Percentiles rank a stretch among this genome's conserved stretches.
These are phyloP conservation scores for Aegilops longissima DNA, from an alignment of 176 grass and related monocot genomes.

Conservation along the genomic window DNA sequence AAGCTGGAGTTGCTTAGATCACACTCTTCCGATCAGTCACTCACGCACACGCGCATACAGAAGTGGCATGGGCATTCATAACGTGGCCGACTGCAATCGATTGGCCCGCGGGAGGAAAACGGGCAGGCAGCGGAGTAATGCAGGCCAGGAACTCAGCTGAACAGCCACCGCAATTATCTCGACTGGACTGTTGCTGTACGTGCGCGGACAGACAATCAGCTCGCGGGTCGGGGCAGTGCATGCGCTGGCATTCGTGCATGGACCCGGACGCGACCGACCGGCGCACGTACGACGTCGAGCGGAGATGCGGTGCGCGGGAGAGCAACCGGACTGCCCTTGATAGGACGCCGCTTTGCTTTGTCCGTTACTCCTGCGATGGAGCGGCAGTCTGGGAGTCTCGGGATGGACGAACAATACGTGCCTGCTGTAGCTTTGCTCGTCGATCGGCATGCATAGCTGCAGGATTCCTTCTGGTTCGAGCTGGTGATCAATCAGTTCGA, in stretches of 20 bases:
- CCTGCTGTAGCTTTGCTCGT: neutral
- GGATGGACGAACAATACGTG: constrained; percentile 20
- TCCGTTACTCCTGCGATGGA: constrained; percentile 1
- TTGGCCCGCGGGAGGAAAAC: constrained; percentile 3
- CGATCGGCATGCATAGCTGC: neutral
- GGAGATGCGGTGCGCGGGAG: constrained; percentile 4
- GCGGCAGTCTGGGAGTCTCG: neutral
- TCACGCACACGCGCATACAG: neutral
- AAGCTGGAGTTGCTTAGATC: constrained; percentile 31
- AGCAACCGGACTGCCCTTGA: neutral
- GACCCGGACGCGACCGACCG: neutral
- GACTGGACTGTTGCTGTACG: constrained; percentile 32
- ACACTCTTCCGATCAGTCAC: constrained; percentile 17
- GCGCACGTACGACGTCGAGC: neutral
- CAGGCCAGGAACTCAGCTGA: neutral
- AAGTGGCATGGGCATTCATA: constrained; percentile 7
- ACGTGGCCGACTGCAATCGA: neutral
- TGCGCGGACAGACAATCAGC: constrained; percentile 16
- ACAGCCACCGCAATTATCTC: constrained; percentile 9
- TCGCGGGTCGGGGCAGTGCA: constrained; percentile 12
- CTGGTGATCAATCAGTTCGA: neutral
- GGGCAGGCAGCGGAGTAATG: constrained; percentile 37
- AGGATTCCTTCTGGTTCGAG: neutral
- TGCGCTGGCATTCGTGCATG: constrained; percentile 54
- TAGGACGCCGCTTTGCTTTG: neutral